Evolutionary conservation across 371 early-diverging fungal species (phyloP).

Genomic region (Haplosporangium sp.): DNA sequence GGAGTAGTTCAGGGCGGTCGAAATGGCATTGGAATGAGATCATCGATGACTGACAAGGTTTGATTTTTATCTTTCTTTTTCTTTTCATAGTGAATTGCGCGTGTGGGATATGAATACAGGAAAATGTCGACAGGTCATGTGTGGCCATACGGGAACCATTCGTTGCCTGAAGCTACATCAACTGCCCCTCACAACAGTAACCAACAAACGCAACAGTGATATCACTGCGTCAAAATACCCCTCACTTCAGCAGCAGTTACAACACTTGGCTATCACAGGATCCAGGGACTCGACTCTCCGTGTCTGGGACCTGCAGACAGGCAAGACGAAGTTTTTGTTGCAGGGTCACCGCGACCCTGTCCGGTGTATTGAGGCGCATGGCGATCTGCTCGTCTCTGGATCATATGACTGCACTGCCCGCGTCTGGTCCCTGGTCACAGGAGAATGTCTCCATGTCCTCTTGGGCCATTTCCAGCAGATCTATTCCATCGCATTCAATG

Average conservation of each 20-base stretch:
- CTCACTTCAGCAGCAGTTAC: conserved; percentile 36
- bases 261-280: conserved; percentile 83
- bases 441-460: conserved; percentile 73
- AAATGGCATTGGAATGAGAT: conserved; percentile 10
- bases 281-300: conserved; percentile 90
- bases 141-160: conserved; percentile 94
- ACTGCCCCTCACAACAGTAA: background rate
- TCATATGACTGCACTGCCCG: conserved; percentile 92
- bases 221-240: conserved; percentile 24
- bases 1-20: too few relatives aligned
- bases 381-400: conserved; percentile 84
- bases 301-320: conserved; percentile 84
- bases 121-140: conserved; percentile 76
- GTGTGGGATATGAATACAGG: conserved; percentile 92
- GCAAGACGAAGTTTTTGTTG: conserved; percentile 68
- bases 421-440: conserved; percentile 87
- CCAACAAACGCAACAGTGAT: conserved; percentile 33
- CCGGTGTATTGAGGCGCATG: conserved; percentile 83
- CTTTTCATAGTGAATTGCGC: conserved; percentile 72
- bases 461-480: conserved; percentile 77
- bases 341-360: conserved; percentile 85
- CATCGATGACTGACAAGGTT: conserved; percentile 20
- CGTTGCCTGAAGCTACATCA: conserved; percentile 83
- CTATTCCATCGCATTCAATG: conserved; percentile 77
- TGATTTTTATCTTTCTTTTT: conserved; percentile 15